A percentile compares a stretch with the other conserved stretches of the same genome.
These are phyloP conservation scores for Pythium scleroteichum DNA, from an alignment of 352 stramenopile genomes.

Conservation along the genomic window DNA sequence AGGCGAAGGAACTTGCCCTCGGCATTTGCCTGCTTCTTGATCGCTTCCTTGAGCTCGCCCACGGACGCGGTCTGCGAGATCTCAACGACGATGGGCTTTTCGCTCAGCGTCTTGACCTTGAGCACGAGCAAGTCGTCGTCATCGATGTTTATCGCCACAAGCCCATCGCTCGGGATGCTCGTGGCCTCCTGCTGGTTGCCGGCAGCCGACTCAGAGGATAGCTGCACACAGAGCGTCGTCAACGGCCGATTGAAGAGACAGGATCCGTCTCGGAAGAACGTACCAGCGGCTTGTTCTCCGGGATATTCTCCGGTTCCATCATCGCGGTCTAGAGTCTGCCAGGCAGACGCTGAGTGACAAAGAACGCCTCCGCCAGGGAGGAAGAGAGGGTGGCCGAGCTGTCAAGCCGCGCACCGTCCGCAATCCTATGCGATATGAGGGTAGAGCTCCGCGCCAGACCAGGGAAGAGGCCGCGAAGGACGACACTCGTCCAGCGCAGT, in stretches of 20 bases:
- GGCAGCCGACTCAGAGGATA: slow-evolving; percentile 22
- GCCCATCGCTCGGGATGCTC: slow-evolving; percentile 24
- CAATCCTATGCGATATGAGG: too few species aligned
- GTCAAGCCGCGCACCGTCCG: too few species aligned
- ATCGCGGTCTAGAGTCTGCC: slow-evolving; percentile 28
- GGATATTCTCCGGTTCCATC: slow-evolving; percentile 68
- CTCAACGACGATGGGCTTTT: slow-evolving; percentile 82
- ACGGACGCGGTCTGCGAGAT: slow-evolving; percentile 60
- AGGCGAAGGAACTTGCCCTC: slow-evolving; percentile 85
- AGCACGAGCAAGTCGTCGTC: slow-evolving; percentile 60
- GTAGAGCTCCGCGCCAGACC: neutral
- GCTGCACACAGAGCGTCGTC: slow-evolving; percentile 26
- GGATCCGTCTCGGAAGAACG: neutral
- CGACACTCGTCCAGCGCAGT: slow-evolving; percentile 2
- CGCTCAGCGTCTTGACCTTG: slow-evolving; percentile 86
- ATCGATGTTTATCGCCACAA: slow-evolving; percentile 57
- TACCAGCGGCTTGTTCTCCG: slow-evolving; percentile 68
- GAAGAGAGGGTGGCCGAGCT: too few species aligned
- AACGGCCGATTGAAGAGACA: neutral
- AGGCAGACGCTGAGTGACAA: neutral
- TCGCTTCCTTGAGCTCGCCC: slow-evolving; percentile 69
- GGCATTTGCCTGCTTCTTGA: slow-evolving; percentile 74
- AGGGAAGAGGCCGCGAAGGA: neutral
- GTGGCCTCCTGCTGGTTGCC: slow-evolving; percentile 18
- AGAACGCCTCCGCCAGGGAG: neutral